A percentile compares a stretch with the other conserved stretches of the same genome.
These are phyloP conservation scores for Suhomyces wounanorum DNA, from an alignment of 1,139 yeast genomes.

Conservation along the genomic window DNA sequence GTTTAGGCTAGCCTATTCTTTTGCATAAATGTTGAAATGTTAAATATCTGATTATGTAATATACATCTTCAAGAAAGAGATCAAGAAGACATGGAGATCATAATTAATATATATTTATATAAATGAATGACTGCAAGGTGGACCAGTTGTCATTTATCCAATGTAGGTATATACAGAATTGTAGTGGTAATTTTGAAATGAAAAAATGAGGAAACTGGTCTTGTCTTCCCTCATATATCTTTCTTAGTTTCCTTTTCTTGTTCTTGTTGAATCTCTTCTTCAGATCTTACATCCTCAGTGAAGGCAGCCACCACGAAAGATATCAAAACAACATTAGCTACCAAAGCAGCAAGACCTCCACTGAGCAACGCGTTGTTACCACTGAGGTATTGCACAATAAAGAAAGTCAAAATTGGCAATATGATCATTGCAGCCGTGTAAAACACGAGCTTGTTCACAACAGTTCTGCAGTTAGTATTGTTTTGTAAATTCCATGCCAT, in stretches of 20 bases:
- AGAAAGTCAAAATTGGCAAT: conserved; percentile 75
- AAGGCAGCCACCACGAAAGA: conserved; percentile 89
- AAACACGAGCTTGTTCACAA: conserved; percentile 70
- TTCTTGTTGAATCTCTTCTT: conserved; percentile 25
- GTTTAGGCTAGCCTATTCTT: neutral
- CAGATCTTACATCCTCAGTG: conserved; percentile 60
- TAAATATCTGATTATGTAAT: neutral
- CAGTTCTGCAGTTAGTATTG: conserved; percentile 43
- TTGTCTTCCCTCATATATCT: neutral
- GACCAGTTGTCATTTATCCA: neutral
- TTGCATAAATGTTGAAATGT: neutral
- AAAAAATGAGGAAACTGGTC: neutral
- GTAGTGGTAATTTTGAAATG: neutral
- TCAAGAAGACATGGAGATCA: neutral
- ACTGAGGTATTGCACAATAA: conserved; percentile 54
- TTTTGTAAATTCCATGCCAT: too few species aligned
- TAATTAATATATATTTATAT: too few species aligned
- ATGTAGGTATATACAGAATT: neutral
- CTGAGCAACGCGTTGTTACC: conserved; percentile 66
- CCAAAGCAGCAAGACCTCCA: conserved; percentile 88
- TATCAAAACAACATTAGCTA: conserved; percentile 83
- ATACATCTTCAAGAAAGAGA: neutral
- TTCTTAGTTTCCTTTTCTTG: conserved; percentile 8
- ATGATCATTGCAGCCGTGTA: conserved; percentile 90
- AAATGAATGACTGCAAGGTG: neutral